Evolutionary conservation across 257 asterid species (phyloP).

Genomic region (Nicotiana paniculata): DNA sequence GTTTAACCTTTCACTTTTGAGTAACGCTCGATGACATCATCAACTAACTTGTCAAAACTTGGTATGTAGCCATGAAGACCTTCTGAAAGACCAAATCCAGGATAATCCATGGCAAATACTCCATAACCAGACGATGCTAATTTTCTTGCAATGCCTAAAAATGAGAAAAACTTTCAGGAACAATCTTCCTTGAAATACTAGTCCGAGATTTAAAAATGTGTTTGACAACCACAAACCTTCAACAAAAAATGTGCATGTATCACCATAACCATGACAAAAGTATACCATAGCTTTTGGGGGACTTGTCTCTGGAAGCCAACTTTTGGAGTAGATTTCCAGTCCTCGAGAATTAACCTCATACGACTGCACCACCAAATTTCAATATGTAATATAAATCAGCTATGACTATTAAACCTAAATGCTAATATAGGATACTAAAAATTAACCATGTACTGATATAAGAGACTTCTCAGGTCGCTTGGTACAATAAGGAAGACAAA

Average conservation of each 20-base stretch:
- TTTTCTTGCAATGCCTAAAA: constrained; percentile 44
- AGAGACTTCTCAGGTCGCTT: background rate
- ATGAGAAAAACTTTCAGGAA: constrained; percentile 26
- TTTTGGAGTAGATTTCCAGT: constrained; percentile 30
- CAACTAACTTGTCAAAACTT: constrained; percentile 48
- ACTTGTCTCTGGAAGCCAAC: constrained; percentile 34
- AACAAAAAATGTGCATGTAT: constrained; percentile 21
- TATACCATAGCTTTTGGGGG: constrained; percentile 38
- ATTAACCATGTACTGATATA: background rate
- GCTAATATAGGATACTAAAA: background rate
- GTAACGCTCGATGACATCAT: constrained; percentile 52
- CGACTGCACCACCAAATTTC: constrained; percentile 21
- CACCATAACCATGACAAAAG: constrained; percentile 71
- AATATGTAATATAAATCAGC: background rate
- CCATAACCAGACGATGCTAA: constrained; percentile 19
- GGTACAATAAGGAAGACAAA: background rate
- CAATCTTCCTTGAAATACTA: constrained; percentile 17
- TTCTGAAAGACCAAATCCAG: constrained; percentile 65
- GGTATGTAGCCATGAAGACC: constrained; percentile 51
- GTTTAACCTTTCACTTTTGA: constrained; percentile 38
- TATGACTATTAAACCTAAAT: background rate
- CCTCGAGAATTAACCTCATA: constrained; percentile 34
- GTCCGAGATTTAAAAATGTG: background rate
- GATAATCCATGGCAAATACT: constrained; percentile 25
- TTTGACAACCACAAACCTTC: constrained; percentile 40